Evolutionary conservation across 1,284 basidiomycete species (phyloP), one percentile per base, ranked within the genome.

Genomic region (Mycena sp.): DNA sequence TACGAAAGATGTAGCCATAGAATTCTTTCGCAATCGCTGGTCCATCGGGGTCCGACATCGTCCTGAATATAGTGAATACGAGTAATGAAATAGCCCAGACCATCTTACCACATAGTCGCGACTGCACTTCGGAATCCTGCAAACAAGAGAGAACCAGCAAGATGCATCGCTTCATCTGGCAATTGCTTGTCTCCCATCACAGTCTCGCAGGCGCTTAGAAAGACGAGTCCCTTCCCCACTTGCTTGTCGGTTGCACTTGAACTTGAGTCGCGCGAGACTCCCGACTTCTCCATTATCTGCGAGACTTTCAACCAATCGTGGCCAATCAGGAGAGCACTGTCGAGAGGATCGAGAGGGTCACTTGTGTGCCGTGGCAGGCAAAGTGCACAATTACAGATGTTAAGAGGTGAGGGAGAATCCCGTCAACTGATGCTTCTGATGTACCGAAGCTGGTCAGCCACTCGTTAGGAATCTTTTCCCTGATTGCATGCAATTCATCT

Each of bases 81-180:
- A n/a, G n/a, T n/a, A n/a, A n/a, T n/a, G n/a, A n/a, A n/a, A n/a
- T n/a, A n/a, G n/a, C n/a, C n/a, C n/a, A n/a, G n/a, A n/a, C n/a
- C n/a, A n/a, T n/a, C n/a, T n/a, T n/a, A 66, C 69, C 69, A 70
- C 67, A 70, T 69, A 6, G 69, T 70, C 4, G 61, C 69, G 26
- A 70, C 54, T 3, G 66, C 69, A 26, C 50, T 43, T 9, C 61
- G 48, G 52, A 65, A 70, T 21, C 69, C 65, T 16, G 52, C 30
- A 43, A 54, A 51, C 14, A 67, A 41, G 28, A 69, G 45, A 5
- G 60, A 58, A 16, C 61, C 65, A 26, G 54, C 69, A 19, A 70
- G 44, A 40, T 64, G 68, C 50, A 70, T 58, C 9, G 65, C 64
- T 44, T 70, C 69, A 51, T 70, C 69, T 11, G 63, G 65, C 5